These are phyloP conservation scores for Endocarpon pusillum DNA, from an alignment of 495 filamentous ascomycete species.

Conservation along the genomic window DNA sequence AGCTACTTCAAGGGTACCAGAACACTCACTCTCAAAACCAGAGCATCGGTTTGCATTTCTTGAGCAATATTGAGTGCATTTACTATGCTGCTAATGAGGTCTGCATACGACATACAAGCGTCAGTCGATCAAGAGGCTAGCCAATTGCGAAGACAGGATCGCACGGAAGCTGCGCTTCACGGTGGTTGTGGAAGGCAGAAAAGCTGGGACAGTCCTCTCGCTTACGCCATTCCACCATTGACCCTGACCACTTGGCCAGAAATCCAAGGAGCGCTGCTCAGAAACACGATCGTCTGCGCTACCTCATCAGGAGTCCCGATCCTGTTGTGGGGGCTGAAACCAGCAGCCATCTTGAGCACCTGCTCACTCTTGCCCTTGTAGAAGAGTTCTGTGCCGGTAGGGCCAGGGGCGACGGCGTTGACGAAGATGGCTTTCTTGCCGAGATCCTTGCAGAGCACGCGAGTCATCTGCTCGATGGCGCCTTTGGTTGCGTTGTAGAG, in stretches of 20 bases:
- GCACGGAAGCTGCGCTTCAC: too few relatives aligned
- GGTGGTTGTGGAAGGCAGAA: too few relatives aligned
- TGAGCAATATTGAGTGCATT: too few relatives aligned
- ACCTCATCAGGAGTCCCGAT: constrained; percentile 47
- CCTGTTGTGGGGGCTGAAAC: constrained; percentile 34
- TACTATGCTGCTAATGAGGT: too few relatives aligned
- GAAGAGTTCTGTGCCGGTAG: constrained; percentile 51
- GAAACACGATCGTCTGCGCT: constrained; percentile 36
- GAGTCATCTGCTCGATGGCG: constrained; percentile 52
- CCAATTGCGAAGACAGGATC: constrained; percentile 1
- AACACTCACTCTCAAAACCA: too few relatives aligned
- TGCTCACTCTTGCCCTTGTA: constrained; percentile 42
- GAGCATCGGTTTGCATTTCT: too few relatives aligned
- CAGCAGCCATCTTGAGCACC: constrained; percentile 32
- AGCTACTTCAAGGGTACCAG: too few relatives aligned
- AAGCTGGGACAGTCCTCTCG: too few relatives aligned
- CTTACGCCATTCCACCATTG: constrained; percentile 38
- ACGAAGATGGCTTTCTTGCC: constrained; percentile 41
- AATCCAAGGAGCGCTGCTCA: constrained; percentile 40
- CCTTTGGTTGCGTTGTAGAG: constrained; percentile 49
- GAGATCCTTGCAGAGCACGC: constrained; percentile 46
- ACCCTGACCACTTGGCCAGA: constrained; percentile 45
- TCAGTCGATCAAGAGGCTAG: too few relatives aligned
- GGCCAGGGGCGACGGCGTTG: constrained; percentile 48
- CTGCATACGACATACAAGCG: too few relatives aligned